A percentile compares a stretch with the other conserved stretches of the same genome.
Conservation (phyloP, 441 rosid genomes). For the Raphanus hybrid region DNA sequence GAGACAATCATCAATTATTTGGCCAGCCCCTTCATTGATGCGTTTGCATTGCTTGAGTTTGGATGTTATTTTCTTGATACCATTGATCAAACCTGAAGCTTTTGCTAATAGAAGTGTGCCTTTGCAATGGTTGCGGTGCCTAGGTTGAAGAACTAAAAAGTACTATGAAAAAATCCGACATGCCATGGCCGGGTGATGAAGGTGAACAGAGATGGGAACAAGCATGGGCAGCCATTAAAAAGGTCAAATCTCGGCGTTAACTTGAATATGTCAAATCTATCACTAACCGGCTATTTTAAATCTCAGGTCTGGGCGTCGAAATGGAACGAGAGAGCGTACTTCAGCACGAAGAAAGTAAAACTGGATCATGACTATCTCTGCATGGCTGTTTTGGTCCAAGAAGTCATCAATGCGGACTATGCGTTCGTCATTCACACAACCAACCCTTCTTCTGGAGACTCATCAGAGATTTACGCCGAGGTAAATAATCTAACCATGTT, state of each 20-base stretch:
- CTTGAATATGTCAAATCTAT: slow-evolving; percentile 25
- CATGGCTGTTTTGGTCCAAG: slow-evolving; percentile 99
- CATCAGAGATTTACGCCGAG: slow-evolving; percentile 97
- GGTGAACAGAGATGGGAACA: slow-evolving; percentile 89
- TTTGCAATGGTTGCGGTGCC: slow-evolving; percentile 31
- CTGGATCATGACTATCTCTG: slow-evolving; percentile 93
- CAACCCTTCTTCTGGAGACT: slow-evolving; percentile 94
- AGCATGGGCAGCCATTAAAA: slow-evolving; percentile 96
- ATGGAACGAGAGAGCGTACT: slow-evolving; percentile 99
- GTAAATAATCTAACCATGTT: slow-evolving; percentile 36
- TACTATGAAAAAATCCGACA: slow-evolving; percentile 79
- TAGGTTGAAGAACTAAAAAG: slow-evolving; percentile 89
- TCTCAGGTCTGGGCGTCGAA: slow-evolving; percentile 98
- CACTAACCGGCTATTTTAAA: slow-evolving; percentile 28
- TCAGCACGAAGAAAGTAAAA: slow-evolving; percentile 88
- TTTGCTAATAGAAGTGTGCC: background rate
- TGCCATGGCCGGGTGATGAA: slow-evolving; percentile 99
- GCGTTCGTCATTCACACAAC: slow-evolving; percentile 99
- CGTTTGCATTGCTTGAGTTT: background rate
- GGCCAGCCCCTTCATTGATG: background rate
- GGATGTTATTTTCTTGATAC: background rate
- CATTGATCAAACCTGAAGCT: background rate
- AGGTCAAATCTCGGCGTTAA: slow-evolving; percentile 50
- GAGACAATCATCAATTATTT: slow-evolving; percentile 19
- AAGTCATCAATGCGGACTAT: slow-evolving; percentile 92